A percentile compares a stretch with the other conserved stretches of the same genome.
These are phyloP conservation scores for Akanthomyces dipterigenus DNA, from an alignment of 2,329 filamentous ascomycete genomes.

Conservation along the genomic window DNA sequence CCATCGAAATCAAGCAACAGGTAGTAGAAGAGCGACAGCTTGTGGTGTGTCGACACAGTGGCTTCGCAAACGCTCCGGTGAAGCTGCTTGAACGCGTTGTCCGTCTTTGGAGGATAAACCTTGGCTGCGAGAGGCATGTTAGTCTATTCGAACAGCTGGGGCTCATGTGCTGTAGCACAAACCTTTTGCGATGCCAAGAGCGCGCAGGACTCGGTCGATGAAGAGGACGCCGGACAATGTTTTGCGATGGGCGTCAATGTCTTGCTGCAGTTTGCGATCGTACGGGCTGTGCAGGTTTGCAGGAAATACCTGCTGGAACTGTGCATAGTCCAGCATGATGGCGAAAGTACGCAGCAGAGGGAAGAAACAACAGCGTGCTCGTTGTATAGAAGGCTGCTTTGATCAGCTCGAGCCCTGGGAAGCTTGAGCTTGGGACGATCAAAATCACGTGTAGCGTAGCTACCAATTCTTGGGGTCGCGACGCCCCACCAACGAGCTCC, in stretches of 20 bases:
- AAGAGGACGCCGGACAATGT: conserved; percentile 65
- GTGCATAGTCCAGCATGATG: conserved; percentile 51
- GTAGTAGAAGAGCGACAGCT: conserved; percentile 78
- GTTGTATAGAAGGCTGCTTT: conserved; percentile 32
- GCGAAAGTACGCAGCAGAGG: neutral
- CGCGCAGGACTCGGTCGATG: conserved; percentile 68
- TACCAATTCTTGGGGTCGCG: neutral
- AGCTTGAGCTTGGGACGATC: conserved; percentile 4
- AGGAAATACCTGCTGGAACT: conserved; percentile 63
- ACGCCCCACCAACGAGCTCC: neutral
- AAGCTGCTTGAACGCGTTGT: conserved; percentile 59
- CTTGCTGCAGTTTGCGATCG: conserved; percentile 51
- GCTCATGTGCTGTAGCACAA: neutral
- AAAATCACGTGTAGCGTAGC: conserved; percentile 4
- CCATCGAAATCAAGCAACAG: conserved; percentile 68
- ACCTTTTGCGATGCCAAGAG: conserved; percentile 66
- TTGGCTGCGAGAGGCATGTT: conserved; percentile 37
- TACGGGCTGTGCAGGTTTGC: conserved; percentile 55
- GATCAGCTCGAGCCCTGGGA: neutral
- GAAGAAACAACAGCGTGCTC: neutral
- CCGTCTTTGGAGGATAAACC: conserved; percentile 67
- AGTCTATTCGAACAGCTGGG: neutral
- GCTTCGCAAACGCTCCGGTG: conserved; percentile 63
- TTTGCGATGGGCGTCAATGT: conserved; percentile 61
- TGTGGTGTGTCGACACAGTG: conserved; percentile 63